Evolutionary conservation across 169 alveolate species (phyloP), one percentile per base, ranked within the genome.

Genomic region (Eimeria tenella): DNA sequence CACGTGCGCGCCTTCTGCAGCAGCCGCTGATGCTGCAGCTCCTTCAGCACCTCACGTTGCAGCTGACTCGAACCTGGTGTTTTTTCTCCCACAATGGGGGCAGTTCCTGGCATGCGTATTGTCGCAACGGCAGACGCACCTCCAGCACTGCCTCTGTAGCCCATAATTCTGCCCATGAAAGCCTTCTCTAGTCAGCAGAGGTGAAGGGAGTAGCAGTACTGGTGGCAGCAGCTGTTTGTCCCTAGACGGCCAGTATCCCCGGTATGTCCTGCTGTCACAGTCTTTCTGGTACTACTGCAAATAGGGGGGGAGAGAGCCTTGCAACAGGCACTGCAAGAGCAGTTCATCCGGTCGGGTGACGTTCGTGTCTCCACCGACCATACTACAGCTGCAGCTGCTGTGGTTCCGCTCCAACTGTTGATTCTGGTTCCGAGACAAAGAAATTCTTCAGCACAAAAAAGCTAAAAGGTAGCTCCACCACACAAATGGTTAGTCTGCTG

Each of bases 21-120:
- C 52, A 25, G 63, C 62, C 52, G 68, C 70, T 52, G 87, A 6
- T n/a, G 70, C 62, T 68, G 77, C 77, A 58, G 68, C 68, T 68
- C 77, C 77, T 17, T 19, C 19, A 68, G 77, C 77, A 68, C 77
- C 77, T 68, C 77, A 11, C 23, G 58, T 15, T 52, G 84, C 60
- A 42, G 84, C 23, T 9, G 88, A 19, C 53, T 5, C 70, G 25
- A 6, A 19, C 23, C 71, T 6, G 71, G 70, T 79, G 88, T 13
- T 19, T 53, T 19, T 79, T 49, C 88, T 79, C 70, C 88, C 4
- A 42, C 88, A 17, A 17, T 8, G 31, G 77, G 23, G 60, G 77
- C 31, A 53, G 90, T 15, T 23, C 50, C 73, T 74, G 90, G 65
- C 19, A 75, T 60, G 21, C 73, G 49, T 56, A 58, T 56, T 50